A percentile compares a stretch with the other conserved stretches of the same genome.
These are phyloP conservation scores for Cutaneotrichosporon sp. DNA, from an alignment of 1,284 basidiomycete genomes.

Conservation along the genomic window DNA sequence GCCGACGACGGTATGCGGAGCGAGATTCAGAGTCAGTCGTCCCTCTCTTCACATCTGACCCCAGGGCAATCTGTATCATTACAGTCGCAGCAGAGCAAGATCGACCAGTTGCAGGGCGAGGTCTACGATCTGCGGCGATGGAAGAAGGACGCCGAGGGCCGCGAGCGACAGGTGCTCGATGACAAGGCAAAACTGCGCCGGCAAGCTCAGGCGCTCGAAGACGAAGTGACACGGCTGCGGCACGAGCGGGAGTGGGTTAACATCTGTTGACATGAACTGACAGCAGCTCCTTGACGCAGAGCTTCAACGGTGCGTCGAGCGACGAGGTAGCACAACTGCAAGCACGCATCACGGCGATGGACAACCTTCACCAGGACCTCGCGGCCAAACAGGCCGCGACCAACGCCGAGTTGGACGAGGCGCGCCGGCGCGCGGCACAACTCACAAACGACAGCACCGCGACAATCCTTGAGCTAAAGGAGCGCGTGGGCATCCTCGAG, in stretches of 20 bases:
- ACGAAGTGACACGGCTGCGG: conserved; percentile 44
- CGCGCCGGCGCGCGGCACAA: conserved; percentile 34
- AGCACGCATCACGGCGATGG: conserved; percentile 40
- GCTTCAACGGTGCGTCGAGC: conserved; percentile 31
- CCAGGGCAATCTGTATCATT: conserved; percentile 44
- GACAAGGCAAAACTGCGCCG: conserved; percentile 39
- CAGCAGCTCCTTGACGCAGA: conserved; percentile 45
- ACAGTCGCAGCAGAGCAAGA: conserved; percentile 34
- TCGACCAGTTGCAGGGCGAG: conserved; percentile 41
- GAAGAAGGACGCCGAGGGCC: conserved; percentile 43
- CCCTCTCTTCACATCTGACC: neutral
- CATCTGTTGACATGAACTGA: neutral
- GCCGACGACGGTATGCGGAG: conserved; percentile 35
- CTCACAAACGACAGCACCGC: conserved; percentile 32
- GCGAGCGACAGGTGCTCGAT: conserved; percentile 35
- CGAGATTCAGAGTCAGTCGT: conserved; percentile 47
- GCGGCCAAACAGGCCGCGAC: conserved; percentile 35
- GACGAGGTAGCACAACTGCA: conserved; percentile 35
- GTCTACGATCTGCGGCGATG: conserved; percentile 41
- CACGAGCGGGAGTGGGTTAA: conserved; percentile 51
- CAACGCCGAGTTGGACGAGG: conserved; percentile 33
- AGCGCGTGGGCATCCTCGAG: conserved; percentile 35
- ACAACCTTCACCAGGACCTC: conserved; percentile 37
- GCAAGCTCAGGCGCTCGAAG: conserved; percentile 38
- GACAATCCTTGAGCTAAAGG: conserved; percentile 32